These are phyloP conservation scores for Mortierella antarctica DNA, from an alignment of 192 early-diverging fungal species.

Conservation along the genomic window DNA sequence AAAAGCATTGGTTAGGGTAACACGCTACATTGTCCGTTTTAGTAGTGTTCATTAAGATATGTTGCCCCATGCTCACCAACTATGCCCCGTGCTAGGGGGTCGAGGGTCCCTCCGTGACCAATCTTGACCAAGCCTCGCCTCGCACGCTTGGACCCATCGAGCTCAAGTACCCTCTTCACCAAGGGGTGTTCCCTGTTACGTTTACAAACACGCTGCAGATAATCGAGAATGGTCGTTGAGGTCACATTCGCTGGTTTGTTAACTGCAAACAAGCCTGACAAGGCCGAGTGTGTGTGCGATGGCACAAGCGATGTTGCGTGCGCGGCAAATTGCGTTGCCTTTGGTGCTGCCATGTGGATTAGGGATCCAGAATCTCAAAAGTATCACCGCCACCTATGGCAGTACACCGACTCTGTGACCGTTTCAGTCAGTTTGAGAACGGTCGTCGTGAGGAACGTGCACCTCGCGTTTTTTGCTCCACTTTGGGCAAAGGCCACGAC, in stretches of 20 bases:
- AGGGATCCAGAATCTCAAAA: background rate
- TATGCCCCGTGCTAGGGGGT: slow-evolving; percentile 66
- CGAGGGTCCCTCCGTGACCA: slow-evolving; percentile 68
- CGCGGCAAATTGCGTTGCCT: background rate
- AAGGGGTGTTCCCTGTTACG: slow-evolving; percentile 18
- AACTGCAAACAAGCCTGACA: slow-evolving; percentile 60
- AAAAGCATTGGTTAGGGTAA: background rate
- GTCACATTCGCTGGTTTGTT: slow-evolving; percentile 60
- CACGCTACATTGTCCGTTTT: background rate
- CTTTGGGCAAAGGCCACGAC: too few species aligned
- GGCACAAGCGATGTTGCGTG: background rate
- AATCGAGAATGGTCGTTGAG: slow-evolving; percentile 55
- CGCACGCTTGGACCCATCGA: slow-evolving; percentile 28
- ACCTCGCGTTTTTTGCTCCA: too few species aligned
- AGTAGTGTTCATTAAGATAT: background rate
- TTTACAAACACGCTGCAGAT: slow-evolving; percentile 44
- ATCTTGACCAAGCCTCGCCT: slow-evolving; percentile 58
- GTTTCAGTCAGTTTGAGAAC: too few species aligned
- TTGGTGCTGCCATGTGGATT: background rate
- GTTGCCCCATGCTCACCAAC: slow-evolving; percentile 43
- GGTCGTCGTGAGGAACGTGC: too few species aligned
- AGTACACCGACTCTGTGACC: too few species aligned
- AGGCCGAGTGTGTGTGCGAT: slow-evolving; percentile 1
- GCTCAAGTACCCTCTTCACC: slow-evolving; percentile 14
- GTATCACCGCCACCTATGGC: too few species aligned